A percentile compares a stretch with the other conserved stretches of the same genome.
Evolutionary conservation across 495 filamentous ascomycete species (phyloP).

Genomic region (Aspergillus nidulans): DNA sequence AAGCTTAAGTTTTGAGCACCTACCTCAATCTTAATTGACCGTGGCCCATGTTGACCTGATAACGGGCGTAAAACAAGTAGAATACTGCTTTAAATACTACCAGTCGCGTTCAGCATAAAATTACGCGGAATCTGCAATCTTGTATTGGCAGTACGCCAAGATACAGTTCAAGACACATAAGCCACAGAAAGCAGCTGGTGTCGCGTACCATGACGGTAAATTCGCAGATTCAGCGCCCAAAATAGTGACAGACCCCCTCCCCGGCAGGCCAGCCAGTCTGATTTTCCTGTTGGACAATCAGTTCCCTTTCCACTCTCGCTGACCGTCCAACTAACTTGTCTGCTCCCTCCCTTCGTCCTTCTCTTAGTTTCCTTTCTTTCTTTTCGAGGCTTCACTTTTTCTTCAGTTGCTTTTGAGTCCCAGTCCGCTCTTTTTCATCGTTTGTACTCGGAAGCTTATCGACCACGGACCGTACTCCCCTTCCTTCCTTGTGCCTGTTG

Average conservation of each 20-base stretch:
- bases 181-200: not conserved
- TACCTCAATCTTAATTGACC: not conserved
- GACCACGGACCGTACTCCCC: slow-evolving; percentile 14
- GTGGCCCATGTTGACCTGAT: not conserved
- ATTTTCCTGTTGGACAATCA: slow-evolving; percentile 26
- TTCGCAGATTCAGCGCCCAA: slow-evolving; percentile 35
- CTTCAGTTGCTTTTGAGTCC: slow-evolving; percentile 22
- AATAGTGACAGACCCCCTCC: slow-evolving; percentile 36
- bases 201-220: slow-evolving; percentile 21
- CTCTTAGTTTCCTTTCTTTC: slow-evolving; percentile 29
- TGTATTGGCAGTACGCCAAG: not conserved
- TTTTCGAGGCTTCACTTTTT: slow-evolving; percentile 25
- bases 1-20: not conserved
- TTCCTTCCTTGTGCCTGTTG: slow-evolving; percentile 22
- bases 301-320: slow-evolving; percentile 31
- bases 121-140: not conserved
- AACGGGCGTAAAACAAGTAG: not conserved
- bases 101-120: not conserved
- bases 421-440: slow-evolving; percentile 25
- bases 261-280: slow-evolving; percentile 18
- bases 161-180: not conserved
- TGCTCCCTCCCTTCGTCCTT: slow-evolving; percentile 21
- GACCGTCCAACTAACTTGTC: slow-evolving; percentile 22
- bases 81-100: not conserved
- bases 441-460: slow-evolving; percentile 13